A percentile compares a stretch with the other conserved stretches of the same genome.
phyloP scores from a whole-genome alignment of 495 filamentous ascomycete species.

The Tuber melanosporum region DNA sequence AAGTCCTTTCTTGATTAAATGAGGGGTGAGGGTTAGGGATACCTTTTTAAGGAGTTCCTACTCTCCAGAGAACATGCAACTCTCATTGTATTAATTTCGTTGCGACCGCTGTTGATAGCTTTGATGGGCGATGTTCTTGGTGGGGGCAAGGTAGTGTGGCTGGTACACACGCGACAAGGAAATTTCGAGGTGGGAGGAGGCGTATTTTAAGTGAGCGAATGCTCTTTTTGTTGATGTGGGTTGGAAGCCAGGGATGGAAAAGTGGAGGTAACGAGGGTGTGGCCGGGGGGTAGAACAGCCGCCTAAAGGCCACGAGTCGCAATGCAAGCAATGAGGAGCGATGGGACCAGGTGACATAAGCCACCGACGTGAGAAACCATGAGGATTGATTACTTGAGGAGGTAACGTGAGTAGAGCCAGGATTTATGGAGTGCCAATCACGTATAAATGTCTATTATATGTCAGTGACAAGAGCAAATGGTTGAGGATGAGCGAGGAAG shows the following conservation, averaged over 20 bases:
- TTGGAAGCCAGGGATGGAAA: neutral
- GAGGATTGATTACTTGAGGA: neutral
- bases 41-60: neutral
- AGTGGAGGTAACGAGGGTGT: neutral
- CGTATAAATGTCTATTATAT: neutral
- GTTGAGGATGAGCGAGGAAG: neutral
- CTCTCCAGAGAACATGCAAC: neutral
- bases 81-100: neutral
- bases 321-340: neutral
- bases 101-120: neutral
- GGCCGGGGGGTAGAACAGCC: neutral
- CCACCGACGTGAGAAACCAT: neutral
- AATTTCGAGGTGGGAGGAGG: neutral
- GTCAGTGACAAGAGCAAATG: neutral
- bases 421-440: neutral
- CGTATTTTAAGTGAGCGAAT: neutral
- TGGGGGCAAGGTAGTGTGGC: neutral
- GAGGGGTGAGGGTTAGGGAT: conserved; percentile 1
- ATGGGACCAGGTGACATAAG: neutral
- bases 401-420: neutral
- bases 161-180: neutral
- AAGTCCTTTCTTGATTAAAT: neutral
- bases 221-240: neutral
- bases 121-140: neutral
- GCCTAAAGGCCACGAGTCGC: conserved; percentile 2